Evolutionary conservation across 2,329 filamentous ascomycete species (phyloP).

Genomic region (Colletotrichum viniferum): DNA sequence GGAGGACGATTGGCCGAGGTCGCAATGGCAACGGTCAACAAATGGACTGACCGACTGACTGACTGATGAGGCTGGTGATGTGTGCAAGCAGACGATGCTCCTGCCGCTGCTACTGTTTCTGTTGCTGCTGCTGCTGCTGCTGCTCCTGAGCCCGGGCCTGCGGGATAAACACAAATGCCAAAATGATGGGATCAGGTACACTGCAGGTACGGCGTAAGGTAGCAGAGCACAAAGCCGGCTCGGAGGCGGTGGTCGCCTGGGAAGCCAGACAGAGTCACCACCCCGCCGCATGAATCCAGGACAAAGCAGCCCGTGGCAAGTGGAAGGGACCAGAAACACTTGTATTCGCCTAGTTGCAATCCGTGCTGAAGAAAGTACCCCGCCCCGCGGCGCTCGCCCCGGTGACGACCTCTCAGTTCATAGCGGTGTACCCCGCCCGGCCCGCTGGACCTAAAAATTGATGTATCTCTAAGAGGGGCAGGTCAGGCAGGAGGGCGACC

Average conservation of each 20-base stretch:
- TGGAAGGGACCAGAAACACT: constrained; percentile 18
- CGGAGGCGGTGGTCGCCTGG: not conserved
- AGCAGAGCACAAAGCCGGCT: not conserved
- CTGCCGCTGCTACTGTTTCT: not conserved
- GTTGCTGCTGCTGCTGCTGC: not conserved
- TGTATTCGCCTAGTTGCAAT: constrained; percentile 10
- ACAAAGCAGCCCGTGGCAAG: constrained; percentile 15
- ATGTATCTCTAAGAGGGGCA: constrained; percentile 15
- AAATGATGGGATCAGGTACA: not conserved
- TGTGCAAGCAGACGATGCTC: not conserved
- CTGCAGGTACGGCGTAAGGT: too few species aligned
- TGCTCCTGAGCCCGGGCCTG: not conserved
- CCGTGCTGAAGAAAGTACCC: constrained; percentile 14
- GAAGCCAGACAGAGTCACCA: not conserved
- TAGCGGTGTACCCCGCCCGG: constrained; percentile 17
- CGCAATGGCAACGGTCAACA: not conserved
- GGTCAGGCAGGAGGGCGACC: constrained; percentile 18
- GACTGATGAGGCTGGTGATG: not conserved
- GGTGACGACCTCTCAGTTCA: constrained; percentile 8
- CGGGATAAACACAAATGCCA: not conserved
- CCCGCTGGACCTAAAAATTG: constrained; percentile 19
- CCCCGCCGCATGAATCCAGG: constrained; percentile 3
- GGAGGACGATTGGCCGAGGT: not conserved
- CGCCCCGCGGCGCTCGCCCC: constrained; percentile 8
- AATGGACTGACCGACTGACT: not conserved